Evolutionary conservation across 495 filamentous ascomycete genomes (phyloP).

Genomic region (Penicillium simplicissimum): DNA sequence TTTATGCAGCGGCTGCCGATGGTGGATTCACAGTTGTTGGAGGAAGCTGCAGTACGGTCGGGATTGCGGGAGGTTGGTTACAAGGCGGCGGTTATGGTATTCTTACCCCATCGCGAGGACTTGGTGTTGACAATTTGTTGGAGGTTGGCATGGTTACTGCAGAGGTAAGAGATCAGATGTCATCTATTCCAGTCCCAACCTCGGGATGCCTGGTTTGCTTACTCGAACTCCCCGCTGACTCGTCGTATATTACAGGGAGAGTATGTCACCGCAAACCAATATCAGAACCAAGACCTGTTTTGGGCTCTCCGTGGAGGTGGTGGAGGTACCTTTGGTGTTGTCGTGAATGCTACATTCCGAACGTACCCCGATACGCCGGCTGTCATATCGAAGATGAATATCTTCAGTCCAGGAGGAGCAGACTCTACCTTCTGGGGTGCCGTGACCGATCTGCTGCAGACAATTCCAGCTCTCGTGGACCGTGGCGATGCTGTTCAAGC

Average conservation of each 20-base stretch:
- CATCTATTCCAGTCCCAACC: too few relatives aligned
- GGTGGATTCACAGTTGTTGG: conserved; percentile 44
- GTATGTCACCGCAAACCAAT: background rate
- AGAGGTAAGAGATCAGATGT: too few relatives aligned
- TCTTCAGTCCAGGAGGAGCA: too few relatives aligned
- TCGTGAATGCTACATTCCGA: conserved; percentile 22
- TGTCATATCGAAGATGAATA: too few relatives aligned
- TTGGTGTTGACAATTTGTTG: conserved; percentile 53
- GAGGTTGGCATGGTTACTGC: conserved; percentile 39
- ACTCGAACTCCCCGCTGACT: too few relatives aligned
- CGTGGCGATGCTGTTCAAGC: too few relatives aligned
- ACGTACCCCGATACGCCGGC: too few relatives aligned
- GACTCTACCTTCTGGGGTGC: too few relatives aligned
- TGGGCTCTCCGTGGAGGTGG: conserved; percentile 52
- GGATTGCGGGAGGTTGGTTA: conserved; percentile 50
- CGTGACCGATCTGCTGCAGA: too few relatives aligned
- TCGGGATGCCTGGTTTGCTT: too few relatives aligned
- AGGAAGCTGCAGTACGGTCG: conserved; percentile 42
- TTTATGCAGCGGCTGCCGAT: conserved; percentile 32
- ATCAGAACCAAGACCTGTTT: conserved; percentile 54
- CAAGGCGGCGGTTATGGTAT: conserved; percentile 55
- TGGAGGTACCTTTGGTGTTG: conserved; percentile 51
- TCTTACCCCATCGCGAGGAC: conserved; percentile 42
- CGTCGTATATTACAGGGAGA: background rate
- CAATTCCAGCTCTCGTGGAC: too few relatives aligned